Evolutionary conservation across 495 filamentous ascomycete species (phyloP).

Genomic region (Hypomontagnella submonticulosa): DNA sequence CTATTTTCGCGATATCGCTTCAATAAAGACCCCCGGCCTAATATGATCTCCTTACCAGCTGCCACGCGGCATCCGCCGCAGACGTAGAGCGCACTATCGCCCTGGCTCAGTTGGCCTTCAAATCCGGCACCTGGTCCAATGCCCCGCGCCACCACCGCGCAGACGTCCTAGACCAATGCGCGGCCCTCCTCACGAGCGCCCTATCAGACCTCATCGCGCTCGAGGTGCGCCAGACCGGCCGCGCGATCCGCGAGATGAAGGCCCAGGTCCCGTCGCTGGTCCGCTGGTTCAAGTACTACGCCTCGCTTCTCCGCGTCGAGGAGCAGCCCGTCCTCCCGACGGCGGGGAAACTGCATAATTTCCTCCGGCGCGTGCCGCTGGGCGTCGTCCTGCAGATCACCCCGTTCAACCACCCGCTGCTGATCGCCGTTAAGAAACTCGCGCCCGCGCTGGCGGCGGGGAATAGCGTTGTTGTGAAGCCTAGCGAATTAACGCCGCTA

Average conservation of each 20-base stretch:
- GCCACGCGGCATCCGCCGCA: constrained; percentile 61
- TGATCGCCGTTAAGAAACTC: constrained; percentile 73
- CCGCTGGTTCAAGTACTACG: constrained; percentile 74
- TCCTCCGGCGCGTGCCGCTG: constrained; percentile 66
- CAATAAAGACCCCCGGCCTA: not conserved
- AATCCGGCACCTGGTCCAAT: constrained; percentile 67
- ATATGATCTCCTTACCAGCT: constrained; percentile 47
- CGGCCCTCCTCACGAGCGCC: constrained; percentile 59
- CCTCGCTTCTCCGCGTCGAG: constrained; percentile 66
- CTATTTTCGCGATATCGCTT: not conserved
- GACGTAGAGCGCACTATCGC: constrained; percentile 60
- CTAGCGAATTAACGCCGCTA: constrained; percentile 69
- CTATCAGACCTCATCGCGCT: constrained; percentile 64
- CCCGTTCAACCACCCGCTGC: constrained; percentile 72
- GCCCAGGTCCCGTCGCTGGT: constrained; percentile 70
- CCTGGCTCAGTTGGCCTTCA: constrained; percentile 60
- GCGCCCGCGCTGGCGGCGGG: constrained; percentile 70
- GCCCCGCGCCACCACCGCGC: constrained; percentile 64
- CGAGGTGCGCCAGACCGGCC: constrained; percentile 71
- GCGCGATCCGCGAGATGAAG: constrained; percentile 71
- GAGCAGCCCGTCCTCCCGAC: constrained; percentile 71
- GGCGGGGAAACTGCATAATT: constrained; percentile 69
- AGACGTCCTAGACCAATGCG: constrained; percentile 66
- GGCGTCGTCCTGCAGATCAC: constrained; percentile 73
- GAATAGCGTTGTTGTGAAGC: constrained; percentile 71